A percentile compares a stretch with the other conserved stretches of the same genome.
Evolutionary conservation across 257 asterid species (phyloP).

Genomic region (Linaria vulgaris): DNA sequence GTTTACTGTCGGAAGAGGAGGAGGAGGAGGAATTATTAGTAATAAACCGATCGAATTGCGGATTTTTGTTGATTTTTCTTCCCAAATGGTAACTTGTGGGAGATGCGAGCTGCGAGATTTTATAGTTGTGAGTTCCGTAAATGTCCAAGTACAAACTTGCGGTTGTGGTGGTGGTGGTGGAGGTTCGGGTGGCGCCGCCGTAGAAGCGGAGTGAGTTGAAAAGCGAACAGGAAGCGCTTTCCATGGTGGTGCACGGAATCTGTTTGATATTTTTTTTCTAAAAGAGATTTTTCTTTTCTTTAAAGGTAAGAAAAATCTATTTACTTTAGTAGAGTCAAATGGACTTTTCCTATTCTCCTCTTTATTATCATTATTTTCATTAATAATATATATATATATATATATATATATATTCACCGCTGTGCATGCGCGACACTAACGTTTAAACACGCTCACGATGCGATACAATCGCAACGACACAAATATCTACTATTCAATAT

Average conservation of each 20-base stretch:
- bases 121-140: conserved; percentile 15
- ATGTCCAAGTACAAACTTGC: conserved; percentile 27
- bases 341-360: too few relatives aligned
- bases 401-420: too few relatives aligned
- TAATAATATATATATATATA: too few relatives aligned
- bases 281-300: too few relatives aligned
- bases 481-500: too few relatives aligned
- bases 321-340: too few relatives aligned
- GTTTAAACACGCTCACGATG: too few relatives aligned
- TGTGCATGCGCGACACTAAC: too few relatives aligned
- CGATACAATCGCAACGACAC: too few relatives aligned
- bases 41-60: conserved; percentile 35
- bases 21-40: too few relatives aligned
- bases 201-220: conserved; percentile 27
- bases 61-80: conserved; percentile 32
- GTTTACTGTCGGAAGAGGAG: conserved; percentile 31
- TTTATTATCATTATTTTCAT: too few relatives aligned
- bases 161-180: conserved; percentile 16
- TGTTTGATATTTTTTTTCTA: background rate
- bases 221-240: conserved; percentile 35
- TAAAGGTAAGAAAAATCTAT: too few relatives aligned
- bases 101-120: conserved; percentile 24
- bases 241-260: conserved; percentile 25
- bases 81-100: conserved; percentile 21
- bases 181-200: conserved; percentile 26